Conservation (phyloP, 164 flowering plant genomes). For the Vitis rotundifolia region DNA sequence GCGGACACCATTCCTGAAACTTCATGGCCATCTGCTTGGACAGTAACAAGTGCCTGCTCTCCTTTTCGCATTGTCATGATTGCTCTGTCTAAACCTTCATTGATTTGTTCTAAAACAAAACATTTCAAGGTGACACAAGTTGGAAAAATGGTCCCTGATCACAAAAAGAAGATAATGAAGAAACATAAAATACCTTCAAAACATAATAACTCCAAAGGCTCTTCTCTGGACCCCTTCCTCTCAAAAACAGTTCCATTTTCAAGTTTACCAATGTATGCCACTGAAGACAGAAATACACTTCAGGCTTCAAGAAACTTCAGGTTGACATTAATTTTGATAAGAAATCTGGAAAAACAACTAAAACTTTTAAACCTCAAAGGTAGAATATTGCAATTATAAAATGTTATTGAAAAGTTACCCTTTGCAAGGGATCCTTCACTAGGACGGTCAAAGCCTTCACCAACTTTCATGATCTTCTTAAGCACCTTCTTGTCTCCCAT, state of each 20-base stretch:
- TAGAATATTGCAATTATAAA: neutral
- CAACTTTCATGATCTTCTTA: slow-evolving; percentile 39
- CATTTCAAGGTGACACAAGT: neutral
- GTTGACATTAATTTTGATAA: too few species aligned
- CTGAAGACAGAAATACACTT: slow-evolving; percentile 19
- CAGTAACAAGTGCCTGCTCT: slow-evolving; percentile 36
- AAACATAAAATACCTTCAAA: slow-evolving; percentile 28
- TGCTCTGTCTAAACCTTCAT: slow-evolving; percentile 51
- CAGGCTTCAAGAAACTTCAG: neutral
- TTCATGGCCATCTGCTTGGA: slow-evolving; percentile 22
- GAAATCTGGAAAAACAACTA: neutral
- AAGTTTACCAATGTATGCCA: slow-evolving; percentile 32
- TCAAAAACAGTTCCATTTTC: slow-evolving; percentile 50
- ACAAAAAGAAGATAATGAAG: neutral
- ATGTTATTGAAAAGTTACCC: slow-evolving; percentile 22
- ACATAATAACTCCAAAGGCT: slow-evolving; percentile 40
- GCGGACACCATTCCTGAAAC: slow-evolving; percentile 15
- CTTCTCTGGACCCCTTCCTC: slow-evolving; percentile 40
- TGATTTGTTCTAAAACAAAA: slow-evolving; percentile 34
- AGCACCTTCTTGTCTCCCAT: slow-evolving; percentile 40
- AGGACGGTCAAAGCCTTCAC: slow-evolving; percentile 46
- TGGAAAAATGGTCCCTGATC: neutral
- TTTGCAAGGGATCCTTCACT: slow-evolving; percentile 48
- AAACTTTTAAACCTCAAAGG: too few species aligned
- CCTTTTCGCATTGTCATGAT: slow-evolving; percentile 59